A percentile compares a stretch with the other conserved stretches of the same genome.
Conservation (phyloP, 768 basidiomycete species). For the Tremella yokohamensis region DNA sequence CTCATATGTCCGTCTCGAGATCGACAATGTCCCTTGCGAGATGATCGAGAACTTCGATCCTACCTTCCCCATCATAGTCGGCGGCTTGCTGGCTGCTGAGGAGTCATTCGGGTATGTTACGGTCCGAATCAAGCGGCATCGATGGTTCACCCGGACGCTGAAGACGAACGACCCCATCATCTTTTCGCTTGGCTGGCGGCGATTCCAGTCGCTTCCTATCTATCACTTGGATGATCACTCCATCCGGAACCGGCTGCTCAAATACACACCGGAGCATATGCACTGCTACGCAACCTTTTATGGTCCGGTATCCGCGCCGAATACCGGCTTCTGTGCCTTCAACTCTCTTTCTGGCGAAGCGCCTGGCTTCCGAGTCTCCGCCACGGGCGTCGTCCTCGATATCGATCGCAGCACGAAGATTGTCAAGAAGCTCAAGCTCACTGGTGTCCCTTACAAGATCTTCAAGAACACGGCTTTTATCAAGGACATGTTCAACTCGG, state of each 20-base stretch:
- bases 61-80: constrained; percentile 81
- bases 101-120: constrained; percentile 90
- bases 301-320: constrained; percentile 83
- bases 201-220: constrained; percentile 91
- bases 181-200: constrained; percentile 93
- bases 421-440: constrained; percentile 97
- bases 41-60: constrained; percentile 92
- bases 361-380: constrained; percentile 79
- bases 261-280: constrained; percentile 99
- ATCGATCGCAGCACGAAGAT: constrained; percentile 89
- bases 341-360: constrained; percentile 68
- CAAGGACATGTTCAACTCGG: constrained; percentile 91
- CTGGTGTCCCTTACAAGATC: constrained; percentile 91
- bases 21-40: constrained; percentile 78
- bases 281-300: constrained; percentile 98
- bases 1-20: constrained; percentile 86
- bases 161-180: constrained; percentile 97
- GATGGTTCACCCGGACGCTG: constrained; percentile 84
- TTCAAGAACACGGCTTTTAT: constrained; percentile 99
- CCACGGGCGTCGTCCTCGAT: constrained; percentile 91
- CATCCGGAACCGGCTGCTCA: constrained; percentile 98
- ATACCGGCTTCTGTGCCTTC: constrained; percentile 97
- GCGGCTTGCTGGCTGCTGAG: constrained; percentile 83
- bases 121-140: constrained; percentile 91
- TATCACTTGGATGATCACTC: constrained; percentile 97